Evolutionary conservation across 352 stramenopile genomes (phyloP).

Genomic region (Phytophthora meadii): DNA sequence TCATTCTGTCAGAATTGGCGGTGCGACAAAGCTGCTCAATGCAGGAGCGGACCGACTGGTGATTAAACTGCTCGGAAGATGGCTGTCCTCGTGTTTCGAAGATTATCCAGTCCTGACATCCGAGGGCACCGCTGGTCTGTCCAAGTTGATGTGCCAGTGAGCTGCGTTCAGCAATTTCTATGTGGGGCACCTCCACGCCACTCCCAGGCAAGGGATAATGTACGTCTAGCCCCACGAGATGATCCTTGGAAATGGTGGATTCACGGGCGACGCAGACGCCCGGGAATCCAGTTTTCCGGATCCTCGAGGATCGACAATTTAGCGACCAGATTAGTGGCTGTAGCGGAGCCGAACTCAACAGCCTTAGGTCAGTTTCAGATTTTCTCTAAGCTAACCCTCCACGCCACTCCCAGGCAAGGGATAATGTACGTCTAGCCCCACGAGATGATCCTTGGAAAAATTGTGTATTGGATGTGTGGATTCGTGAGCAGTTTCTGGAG

Average conservation of each 20-base stretch:
- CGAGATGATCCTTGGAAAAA: no score
- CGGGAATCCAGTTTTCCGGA: no score
- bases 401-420: no score
- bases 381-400: no score
- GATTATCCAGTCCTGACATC: conserved; percentile 18
- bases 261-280: no score
- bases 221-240: conserved; percentile 3
- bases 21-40: conserved; percentile 23
- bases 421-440: no score
- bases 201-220: neutral
- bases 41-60: conserved; percentile 13
- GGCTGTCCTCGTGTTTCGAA: conserved; percentile 25
- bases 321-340: no score
- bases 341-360: no score
- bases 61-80: conserved; percentile 32
- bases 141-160: conserved; percentile 11
- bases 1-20: conserved; percentile 31
- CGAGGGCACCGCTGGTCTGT: neutral
- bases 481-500: conserved; percentile 25
- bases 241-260: no score
- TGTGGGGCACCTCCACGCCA: conserved; percentile 10
- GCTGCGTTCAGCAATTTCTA: neutral
- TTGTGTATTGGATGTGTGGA: conserved; percentile 79
- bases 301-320: no score
- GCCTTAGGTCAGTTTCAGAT: no score